Percentiles rank a stretch among this genome's conserved stretches.
Evolutionary conservation across 2,329 filamentous ascomycete genomes (phyloP).

Genomic region (Dactylellina sp.): DNA sequence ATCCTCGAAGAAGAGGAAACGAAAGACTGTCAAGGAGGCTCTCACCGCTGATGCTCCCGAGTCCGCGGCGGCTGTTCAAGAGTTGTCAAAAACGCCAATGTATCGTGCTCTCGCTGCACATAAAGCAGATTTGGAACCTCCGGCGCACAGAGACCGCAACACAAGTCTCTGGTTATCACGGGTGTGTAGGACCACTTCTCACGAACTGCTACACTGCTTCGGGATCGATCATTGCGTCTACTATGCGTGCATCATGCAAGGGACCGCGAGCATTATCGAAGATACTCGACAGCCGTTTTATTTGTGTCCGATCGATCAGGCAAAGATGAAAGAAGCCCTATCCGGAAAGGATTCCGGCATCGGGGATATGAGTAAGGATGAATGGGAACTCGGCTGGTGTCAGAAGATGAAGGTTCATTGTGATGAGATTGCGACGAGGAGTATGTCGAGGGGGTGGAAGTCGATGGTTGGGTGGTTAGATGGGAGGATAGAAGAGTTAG

Average conservation of each 20-base stretch:
- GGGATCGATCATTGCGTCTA: constrained; percentile 75
- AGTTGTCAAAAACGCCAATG: constrained; percentile 56
- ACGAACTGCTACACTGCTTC: constrained; percentile 77
- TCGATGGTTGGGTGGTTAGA: constrained; percentile 39
- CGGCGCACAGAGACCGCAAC: constrained; percentile 41
- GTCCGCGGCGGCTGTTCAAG: not conserved
- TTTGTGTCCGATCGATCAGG: constrained; percentile 71
- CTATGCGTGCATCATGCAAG: constrained; percentile 75
- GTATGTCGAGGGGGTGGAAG: constrained; percentile 29
- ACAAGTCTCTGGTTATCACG: constrained; percentile 70
- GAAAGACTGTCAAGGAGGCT: not conserved
- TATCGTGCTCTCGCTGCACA: constrained; percentile 39
- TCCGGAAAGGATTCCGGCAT: constrained; percentile 12
- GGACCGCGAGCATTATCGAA: constrained; percentile 70
- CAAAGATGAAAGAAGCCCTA: constrained; percentile 66
- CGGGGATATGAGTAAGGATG: constrained; percentile 3
- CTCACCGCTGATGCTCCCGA: not conserved
- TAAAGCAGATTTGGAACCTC: constrained; percentile 55
- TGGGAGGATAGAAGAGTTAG: constrained; percentile 38
- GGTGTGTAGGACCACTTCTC: constrained; percentile 71
- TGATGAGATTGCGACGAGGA: constrained; percentile 1
- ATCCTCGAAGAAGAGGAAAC: not conserved
- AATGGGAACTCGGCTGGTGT: constrained; percentile 42
- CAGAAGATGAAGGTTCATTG: constrained; percentile 27
- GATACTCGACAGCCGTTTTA: constrained; percentile 74